Percentiles rank a stretch among this genome's conserved stretches.
These are phyloP conservation scores for Cryptosporidium meleagridis DNA, from an alignment of 169 alveolate species.

Conservation along the genomic window DNA sequence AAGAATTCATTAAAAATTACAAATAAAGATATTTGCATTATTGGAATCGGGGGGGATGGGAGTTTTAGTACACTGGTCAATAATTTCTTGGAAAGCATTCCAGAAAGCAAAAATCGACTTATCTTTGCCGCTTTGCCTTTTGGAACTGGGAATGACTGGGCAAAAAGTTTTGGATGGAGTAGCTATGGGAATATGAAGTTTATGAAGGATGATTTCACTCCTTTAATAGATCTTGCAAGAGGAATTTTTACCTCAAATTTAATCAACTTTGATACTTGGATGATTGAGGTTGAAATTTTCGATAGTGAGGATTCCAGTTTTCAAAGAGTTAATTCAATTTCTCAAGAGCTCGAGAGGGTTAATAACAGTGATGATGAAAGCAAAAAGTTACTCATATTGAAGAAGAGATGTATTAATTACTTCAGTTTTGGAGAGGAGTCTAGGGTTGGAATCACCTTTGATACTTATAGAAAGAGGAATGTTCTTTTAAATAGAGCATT, in stretches of 20 bases:
- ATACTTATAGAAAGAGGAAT: slow-evolving; percentile 64
- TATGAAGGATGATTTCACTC: slow-evolving; percentile 67
- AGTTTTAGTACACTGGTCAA: slow-evolving; percentile 45
- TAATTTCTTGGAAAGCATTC: slow-evolving; percentile 3
- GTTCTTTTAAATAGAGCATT: slow-evolving; percentile 62
- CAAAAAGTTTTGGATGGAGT: slow-evolving; percentile 62
- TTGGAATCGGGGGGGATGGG: slow-evolving; percentile 63
- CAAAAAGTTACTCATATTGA: slow-evolving; percentile 14
- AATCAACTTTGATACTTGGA: slow-evolving; percentile 34
- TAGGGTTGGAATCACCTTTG: slow-evolving; percentile 54
- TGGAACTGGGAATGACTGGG: slow-evolving; percentile 72
- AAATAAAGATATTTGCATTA: slow-evolving; percentile 39
- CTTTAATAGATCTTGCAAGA: slow-evolving; percentile 42
- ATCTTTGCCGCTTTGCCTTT: slow-evolving; percentile 58
- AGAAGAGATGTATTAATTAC: slow-evolving; percentile 58
- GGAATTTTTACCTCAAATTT: slow-evolving; percentile 63
- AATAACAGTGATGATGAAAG: background rate
- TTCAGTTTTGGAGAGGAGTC: slow-evolving; percentile 72
- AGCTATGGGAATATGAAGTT: slow-evolving; percentile 60
- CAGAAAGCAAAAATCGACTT: slow-evolving; percentile 11
- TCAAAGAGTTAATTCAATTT: slow-evolving; percentile 31
- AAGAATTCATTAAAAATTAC: slow-evolving; percentile 46
- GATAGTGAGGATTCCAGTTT: slow-evolving; percentile 27
- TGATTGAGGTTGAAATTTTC: slow-evolving; percentile 32
- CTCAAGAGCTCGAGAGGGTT: slow-evolving; percentile 26